Percentiles rank a stretch among this genome's conserved stretches.
These are phyloP conservation scores for Thelonectria rubi DNA, from an alignment of 2,329 filamentous ascomycete genomes.

Conservation along the genomic window DNA sequence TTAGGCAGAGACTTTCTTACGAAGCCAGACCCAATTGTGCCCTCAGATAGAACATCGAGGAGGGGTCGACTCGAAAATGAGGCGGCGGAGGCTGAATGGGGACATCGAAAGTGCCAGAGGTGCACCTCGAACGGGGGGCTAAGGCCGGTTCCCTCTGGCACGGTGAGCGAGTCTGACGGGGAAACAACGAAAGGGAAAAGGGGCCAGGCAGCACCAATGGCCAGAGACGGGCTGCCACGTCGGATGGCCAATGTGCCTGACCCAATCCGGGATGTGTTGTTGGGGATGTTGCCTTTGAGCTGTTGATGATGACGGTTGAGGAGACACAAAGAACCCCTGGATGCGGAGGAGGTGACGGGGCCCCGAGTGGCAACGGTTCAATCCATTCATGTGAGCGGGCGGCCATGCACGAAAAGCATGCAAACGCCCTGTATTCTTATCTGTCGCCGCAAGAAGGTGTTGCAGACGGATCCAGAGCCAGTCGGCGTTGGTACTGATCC, in stretches of 20 bases:
- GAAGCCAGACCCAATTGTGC: slow-evolving; percentile 17
- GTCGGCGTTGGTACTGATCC: slow-evolving; percentile 24
- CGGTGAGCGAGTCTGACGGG: slow-evolving; percentile 21
- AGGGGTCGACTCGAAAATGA: slow-evolving; percentile 27
- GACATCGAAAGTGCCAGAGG: slow-evolving; percentile 24
- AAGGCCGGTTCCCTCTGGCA: slow-evolving; percentile 13
- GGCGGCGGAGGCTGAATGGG: slow-evolving; percentile 34
- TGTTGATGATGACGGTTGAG: slow-evolving; percentile 25
- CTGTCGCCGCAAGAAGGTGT: slow-evolving; percentile 27
- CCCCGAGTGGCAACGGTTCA: slow-evolving; percentile 25
- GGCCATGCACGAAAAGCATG: slow-evolving; percentile 46
- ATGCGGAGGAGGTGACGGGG: slow-evolving; percentile 15
- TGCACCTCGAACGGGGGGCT: slow-evolving; percentile 22
- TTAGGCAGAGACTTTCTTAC: slow-evolving; percentile 14
- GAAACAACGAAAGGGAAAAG: slow-evolving; percentile 29
- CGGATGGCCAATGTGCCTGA: slow-evolving; percentile 33
- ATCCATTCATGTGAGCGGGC: slow-evolving; percentile 48
- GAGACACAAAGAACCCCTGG: slow-evolving; percentile 22
- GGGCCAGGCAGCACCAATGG: slow-evolving; percentile 25
- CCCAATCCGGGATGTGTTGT: slow-evolving; percentile 23
- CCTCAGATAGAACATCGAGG: slow-evolving; percentile 16
- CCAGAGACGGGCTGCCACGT: slow-evolving; percentile 45
- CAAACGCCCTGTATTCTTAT: slow-evolving; percentile 38
- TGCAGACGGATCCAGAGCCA: slow-evolving; percentile 25
- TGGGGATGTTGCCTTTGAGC: slow-evolving; percentile 32